A percentile compares a stretch with the other conserved stretches of the same genome.
Evolutionary conservation across 345 rosid genomes (phyloP).

Genomic region (Geranium brycei): DNA sequence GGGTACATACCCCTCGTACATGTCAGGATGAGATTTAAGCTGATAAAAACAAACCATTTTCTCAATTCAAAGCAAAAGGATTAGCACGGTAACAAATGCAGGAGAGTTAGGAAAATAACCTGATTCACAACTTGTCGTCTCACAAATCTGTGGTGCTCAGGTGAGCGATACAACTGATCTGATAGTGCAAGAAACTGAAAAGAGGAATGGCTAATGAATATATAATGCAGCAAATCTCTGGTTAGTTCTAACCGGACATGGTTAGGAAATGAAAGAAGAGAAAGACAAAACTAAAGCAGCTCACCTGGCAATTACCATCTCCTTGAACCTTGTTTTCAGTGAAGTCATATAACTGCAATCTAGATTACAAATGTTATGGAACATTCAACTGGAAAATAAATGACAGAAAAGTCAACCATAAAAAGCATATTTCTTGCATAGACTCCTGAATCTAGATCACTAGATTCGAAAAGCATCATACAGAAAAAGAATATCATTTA

Average conservation of each 20-base stretch:
- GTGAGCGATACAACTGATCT: constrained; percentile 26
- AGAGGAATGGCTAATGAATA: constrained; percentile 3
- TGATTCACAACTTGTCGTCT: constrained; percentile 30
- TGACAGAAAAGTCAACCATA: neutral
- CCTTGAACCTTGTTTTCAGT: constrained; percentile 59
- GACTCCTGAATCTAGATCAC: neutral
- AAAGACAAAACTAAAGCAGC: constrained; percentile 4
- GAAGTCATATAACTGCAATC: constrained; percentile 44
- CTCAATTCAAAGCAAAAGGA: constrained; percentile 4
- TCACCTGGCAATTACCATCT: constrained; percentile 78
- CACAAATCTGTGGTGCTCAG: constrained; percentile 32
- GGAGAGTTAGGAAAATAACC: constrained; percentile 11
- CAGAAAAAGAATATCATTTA: too few relatives aligned
- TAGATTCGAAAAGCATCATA: neutral
- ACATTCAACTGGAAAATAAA: neutral
- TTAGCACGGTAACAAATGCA: neutral
- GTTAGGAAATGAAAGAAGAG: neutral
- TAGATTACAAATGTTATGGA: constrained; percentile 5
- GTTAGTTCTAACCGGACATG: too few relatives aligned
- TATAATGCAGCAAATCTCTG: neutral
- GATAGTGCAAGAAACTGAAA: constrained; percentile 38
- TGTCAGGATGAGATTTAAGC: constrained; percentile 32
- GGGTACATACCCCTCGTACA: constrained; percentile 67
- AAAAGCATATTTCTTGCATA: neutral
- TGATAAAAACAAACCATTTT: constrained; percentile 12